Conservation (phyloP, 2,329 filamentous ascomycete genomes). For the Chaetomium globosum region DNA sequence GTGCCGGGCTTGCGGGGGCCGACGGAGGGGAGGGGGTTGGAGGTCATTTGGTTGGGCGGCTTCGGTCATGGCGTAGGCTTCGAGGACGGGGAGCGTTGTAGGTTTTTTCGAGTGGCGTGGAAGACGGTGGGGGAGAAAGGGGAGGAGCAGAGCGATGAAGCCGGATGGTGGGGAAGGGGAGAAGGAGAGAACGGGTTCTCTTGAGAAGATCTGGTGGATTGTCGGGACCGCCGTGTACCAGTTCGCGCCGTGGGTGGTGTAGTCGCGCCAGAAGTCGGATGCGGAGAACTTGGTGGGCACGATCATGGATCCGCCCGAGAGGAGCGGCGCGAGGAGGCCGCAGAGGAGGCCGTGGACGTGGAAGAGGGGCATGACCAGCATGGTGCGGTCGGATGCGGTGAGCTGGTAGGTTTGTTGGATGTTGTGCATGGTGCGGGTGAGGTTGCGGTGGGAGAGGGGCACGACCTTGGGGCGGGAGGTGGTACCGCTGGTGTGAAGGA, state of each 20-base stretch:
- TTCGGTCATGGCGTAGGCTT: constrained; percentile 93
- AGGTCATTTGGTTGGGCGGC: constrained; percentile 86
- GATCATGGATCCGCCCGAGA: constrained; percentile 75
- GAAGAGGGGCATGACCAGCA: constrained; percentile 89
- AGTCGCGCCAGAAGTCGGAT: constrained; percentile 79
- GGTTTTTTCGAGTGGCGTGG: constrained; percentile 72
- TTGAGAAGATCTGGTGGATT: constrained; percentile 88
- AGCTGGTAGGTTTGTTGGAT: constrained; percentile 78
- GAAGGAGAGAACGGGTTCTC: constrained; percentile 65
- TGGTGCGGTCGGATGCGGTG: constrained; percentile 70
- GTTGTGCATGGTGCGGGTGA: constrained; percentile 81
- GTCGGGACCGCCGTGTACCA: constrained; percentile 95
- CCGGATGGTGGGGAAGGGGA: constrained; percentile 74
- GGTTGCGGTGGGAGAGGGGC: constrained; percentile 77
- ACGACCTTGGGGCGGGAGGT: constrained; percentile 85
- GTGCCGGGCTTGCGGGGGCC: constrained; percentile 77
- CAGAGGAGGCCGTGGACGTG: constrained; percentile 88
- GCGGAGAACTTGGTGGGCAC: constrained; percentile 81
- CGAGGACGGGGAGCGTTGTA: constrained; percentile 80
- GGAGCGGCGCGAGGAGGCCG: constrained; percentile 75
- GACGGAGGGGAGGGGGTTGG: constrained; percentile 66
- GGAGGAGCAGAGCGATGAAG: constrained; percentile 86
- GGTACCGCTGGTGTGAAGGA: constrained; percentile 82
- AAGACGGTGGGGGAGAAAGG: constrained; percentile 81
- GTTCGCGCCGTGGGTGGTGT: constrained; percentile 72